Evolutionary conservation across 768 basidiomycete species (phyloP).

Genomic region (Ephemerocybe angulata): DNA sequence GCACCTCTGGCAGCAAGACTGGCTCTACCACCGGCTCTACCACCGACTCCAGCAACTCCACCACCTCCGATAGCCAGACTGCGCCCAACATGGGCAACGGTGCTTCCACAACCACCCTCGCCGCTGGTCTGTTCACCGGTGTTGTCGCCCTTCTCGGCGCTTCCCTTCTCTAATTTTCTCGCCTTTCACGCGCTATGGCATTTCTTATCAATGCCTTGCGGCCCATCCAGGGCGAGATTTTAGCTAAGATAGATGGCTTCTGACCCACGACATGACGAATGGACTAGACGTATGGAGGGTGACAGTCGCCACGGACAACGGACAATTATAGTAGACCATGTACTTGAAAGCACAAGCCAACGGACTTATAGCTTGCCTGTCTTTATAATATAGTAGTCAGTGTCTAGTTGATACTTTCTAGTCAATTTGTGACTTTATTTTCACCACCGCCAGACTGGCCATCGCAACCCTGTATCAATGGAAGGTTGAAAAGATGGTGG

Average conservation of each 20-base stretch:
- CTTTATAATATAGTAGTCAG: no score
- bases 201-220: slow-evolving; percentile 1
- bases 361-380: no score
- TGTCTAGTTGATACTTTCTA: no score
- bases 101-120: slow-evolving; percentile 19
- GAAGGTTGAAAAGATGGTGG: no score
- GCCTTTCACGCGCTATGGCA: background rate
- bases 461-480: no score
- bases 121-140: slow-evolving; percentile 23
- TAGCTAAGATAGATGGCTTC: background rate
- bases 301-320: no score
- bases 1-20: background rate
- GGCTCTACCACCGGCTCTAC: slow-evolving; percentile 4
- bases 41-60: slow-evolving; percentile 5
- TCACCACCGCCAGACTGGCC: no score
- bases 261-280: no score
- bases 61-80: background rate
- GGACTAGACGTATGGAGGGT: no score
- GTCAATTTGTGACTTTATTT: no score
- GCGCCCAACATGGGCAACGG: slow-evolving; percentile 16
- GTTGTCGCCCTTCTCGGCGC: slow-evolving; percentile 24
- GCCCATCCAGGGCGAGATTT: background rate
- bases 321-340: no score
- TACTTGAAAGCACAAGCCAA: no score
- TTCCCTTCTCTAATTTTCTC: background rate